Evolutionary conservation across 2,329 filamentous ascomycete genomes (phyloP).

Genomic region (Aspergillus melleus): DNA sequence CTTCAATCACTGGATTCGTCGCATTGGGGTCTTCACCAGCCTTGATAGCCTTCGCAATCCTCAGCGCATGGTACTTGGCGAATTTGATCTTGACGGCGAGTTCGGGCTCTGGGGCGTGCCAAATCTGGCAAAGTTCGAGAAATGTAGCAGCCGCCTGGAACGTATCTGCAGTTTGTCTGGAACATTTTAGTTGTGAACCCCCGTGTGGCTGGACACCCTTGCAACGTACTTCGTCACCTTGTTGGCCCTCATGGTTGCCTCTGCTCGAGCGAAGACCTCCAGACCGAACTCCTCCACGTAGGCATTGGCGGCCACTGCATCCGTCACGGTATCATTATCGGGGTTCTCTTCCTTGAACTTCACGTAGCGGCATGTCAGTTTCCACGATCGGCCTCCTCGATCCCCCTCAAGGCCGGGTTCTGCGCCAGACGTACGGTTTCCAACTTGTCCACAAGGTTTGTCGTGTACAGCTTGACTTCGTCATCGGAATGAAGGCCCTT

Average conservation of each 20-base stretch:
- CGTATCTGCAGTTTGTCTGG: constrained; percentile 85
- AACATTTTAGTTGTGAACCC: constrained; percentile 3
- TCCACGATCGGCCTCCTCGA: background rate
- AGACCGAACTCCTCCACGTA: constrained; percentile 94
- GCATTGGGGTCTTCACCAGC: constrained; percentile 90
- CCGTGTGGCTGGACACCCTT: constrained; percentile 6
- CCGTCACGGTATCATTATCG: constrained; percentile 77
- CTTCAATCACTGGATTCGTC: constrained; percentile 72
- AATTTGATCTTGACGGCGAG: constrained; percentile 87
- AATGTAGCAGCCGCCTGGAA: constrained; percentile 93
- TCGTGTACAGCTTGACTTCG: constrained; percentile 79
- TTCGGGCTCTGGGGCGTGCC: constrained; percentile 74
- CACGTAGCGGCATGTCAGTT: constrained; percentile 13
- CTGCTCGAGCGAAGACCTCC: constrained; percentile 81
- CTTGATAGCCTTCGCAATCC: constrained; percentile 88
- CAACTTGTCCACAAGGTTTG: constrained; percentile 83
- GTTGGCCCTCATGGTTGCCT: constrained; percentile 77
- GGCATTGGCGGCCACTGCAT: constrained; percentile 82
- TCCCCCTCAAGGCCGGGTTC: background rate
- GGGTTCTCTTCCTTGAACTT: constrained; percentile 71
- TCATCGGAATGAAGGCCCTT: constrained; percentile 79
- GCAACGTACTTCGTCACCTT: constrained; percentile 70
- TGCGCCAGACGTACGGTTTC: constrained; percentile 61
- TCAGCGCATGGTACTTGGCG: constrained; percentile 90
- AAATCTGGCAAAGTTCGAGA: constrained; percentile 82